Base-by-base conservation (phyloP, 2,329 filamentous ascomycete species). In the Xylaria digitata region DNA sequence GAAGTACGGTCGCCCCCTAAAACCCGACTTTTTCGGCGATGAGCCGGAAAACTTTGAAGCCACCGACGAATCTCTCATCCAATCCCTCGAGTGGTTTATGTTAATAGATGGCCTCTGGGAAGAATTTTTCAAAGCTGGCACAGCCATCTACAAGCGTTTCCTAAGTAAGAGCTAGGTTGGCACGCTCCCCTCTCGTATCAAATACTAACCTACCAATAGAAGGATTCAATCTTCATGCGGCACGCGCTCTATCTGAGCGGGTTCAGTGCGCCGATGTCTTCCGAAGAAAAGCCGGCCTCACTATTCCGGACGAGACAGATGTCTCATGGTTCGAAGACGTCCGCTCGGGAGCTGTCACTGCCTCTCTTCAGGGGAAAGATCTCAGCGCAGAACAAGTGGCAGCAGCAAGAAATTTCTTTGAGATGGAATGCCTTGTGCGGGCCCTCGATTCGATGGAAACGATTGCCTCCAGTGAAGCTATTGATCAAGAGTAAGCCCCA, bases 11-110 rank as follows among this genome's bases (percentile, higher is more conserved):
- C 86, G 89, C 40, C 84, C 86, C n/a, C 86, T 97, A 62, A 89
- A 86, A 75, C 82, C 86, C 6, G 88, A 91, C 66, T 92, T 97
- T 74, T 87, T 94, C 60, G 89, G 90, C 3, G 87, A 88, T 1
- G 83, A 88, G 79, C 80, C 82, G 8, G 83, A 82, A 62, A 75
- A 73, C 9, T 81, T 89, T 9, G 84, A 88, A 7, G 79, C 84
- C 49, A 87, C 91, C 66, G 90, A 95, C 69, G 87, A 90, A 72
- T 79, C 85, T 40, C 84, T 97, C 58, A 93, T 97, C 52, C 87
- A 91, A 63, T 89, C 92, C 43, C 81, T 97, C 66, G 92, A 96
- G 75, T 98, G 95, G 94, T 90, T 95, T 77, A 82, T 92, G 65
- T 85, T 92, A 63, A 86, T 95, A 8, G 87, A 91, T 56, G 90